Evolutionary conservation across 2,329 filamentous ascomycete species (phyloP).

Genomic region (Scedosporium boydii): DNA sequence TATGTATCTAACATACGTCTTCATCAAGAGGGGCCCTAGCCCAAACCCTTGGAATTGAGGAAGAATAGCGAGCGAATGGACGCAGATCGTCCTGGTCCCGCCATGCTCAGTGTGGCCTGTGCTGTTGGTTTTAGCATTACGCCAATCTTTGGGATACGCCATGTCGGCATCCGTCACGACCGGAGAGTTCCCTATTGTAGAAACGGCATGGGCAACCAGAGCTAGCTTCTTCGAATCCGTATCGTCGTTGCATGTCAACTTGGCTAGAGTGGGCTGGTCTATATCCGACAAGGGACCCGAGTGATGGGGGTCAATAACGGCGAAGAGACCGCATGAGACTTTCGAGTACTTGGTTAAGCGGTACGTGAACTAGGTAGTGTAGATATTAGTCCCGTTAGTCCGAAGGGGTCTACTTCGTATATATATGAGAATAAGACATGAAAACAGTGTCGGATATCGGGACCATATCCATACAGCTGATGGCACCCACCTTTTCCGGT

Average conservation of each 20-base stretch:
- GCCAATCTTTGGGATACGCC: conserved; percentile 62
- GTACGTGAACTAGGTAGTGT: conserved; percentile 55
- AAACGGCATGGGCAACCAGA: conserved; percentile 68
- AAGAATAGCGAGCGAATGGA: conserved; percentile 75
- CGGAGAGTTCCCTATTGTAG: conserved; percentile 56
- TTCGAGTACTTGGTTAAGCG: conserved; percentile 66
- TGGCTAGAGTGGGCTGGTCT: background rate
- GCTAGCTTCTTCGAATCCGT: conserved; percentile 31
- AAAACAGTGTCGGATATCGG: background rate
- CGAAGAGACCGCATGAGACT: conserved; percentile 72
- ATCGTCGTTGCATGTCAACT: background rate
- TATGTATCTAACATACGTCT: conserved; percentile 69
- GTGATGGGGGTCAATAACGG: conserved; percentile 39
- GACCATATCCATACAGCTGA: background rate
- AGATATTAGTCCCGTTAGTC: no score
- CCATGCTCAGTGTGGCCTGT: conserved; percentile 66
- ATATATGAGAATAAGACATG: background rate
- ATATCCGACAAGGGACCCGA: background rate
- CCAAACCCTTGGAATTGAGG: conserved; percentile 66
- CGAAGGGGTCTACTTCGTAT: no score
- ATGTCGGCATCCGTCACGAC: conserved; percentile 69
- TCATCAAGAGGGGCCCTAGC: conserved; percentile 64
- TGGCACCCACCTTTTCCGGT: background rate
- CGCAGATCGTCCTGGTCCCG: conserved; percentile 51
- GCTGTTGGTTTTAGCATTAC: conserved; percentile 30